Evolutionary conservation across 345 rosid genomes (phyloP), one percentile per base, ranked within the genome.

Genomic region (Aethionema arabicum): DNA sequence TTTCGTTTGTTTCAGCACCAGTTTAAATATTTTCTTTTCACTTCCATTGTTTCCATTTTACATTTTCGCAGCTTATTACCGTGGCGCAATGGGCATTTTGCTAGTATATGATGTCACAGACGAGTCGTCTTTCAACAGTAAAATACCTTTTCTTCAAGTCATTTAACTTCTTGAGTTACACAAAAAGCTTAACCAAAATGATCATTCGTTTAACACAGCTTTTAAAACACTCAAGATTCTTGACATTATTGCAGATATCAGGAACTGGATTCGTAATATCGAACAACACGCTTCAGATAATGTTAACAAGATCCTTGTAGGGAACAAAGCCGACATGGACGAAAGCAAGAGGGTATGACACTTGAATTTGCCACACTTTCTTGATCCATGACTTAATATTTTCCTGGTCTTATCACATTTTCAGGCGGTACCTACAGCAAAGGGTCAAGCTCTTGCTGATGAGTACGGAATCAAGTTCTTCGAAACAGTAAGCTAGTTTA

Each of bases 271-370:
- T 72, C 95, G 97, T 77, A 93, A 93, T 67, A 93, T 93, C 49
- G 99, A 93, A 74, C 99, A 93, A 48, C 99, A 93, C 74, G 99
- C 99, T 37, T 93, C 99, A 16, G 97, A 93, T 70, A 93, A 93
- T 78, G 99, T 93, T 46, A 90, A 87, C 83, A 93, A 93, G 88
- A 84, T 90, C 60, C 69, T 93, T 81, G 95, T 93, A 14, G 99
- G 99, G 32, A 93, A 93, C 88, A 93, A 93, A 72, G 99, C 99
- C 48, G 99, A 93, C 68, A 93, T 90, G 97, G 97, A 93, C 11
- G 99, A 90, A 64, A 90, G 97, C 87, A 93, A 90, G 78, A 83
- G 98, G 88, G 99, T 93, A 78, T 30, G 68, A 35, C 12, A 51
- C 65, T 31, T 0, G 0, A 5, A 8, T 35, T 42, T 43, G 41